Percentiles rank a stretch among this genome's conserved stretches.
phyloP scores from a whole-genome alignment of 2,329 filamentous ascomycete species.

The Lasiodiplodia hormozganensis region DNA sequence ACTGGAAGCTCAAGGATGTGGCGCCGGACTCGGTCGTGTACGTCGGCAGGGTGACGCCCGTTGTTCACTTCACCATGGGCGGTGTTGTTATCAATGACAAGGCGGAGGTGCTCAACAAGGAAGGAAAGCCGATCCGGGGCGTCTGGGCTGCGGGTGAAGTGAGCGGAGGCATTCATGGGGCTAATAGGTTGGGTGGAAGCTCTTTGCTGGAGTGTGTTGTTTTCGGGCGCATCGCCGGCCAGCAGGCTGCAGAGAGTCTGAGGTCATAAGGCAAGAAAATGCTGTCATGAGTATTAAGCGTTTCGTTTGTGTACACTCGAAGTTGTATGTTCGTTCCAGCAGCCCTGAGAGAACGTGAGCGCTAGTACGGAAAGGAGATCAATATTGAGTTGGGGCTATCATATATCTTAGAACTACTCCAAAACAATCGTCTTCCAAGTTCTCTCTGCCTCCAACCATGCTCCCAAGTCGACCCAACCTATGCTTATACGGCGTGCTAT shows the following conservation, averaged over 20 bases:
- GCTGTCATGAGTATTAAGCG: too few species aligned
- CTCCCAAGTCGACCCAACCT: too few species aligned
- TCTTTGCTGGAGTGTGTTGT: conserved; percentile 70
- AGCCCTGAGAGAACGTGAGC: too few species aligned
- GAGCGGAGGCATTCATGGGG: conserved; percentile 69
- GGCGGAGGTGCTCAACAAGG: conserved; percentile 57
- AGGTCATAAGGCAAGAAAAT: too few species aligned
- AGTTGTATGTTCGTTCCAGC: too few species aligned
- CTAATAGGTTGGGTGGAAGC: conserved; percentile 67
- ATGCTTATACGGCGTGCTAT: too few species aligned
- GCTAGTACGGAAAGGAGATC: neutral
- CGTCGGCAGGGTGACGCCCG: conserved; percentile 66
- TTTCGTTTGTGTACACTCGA: too few species aligned
- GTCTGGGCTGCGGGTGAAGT: conserved; percentile 70
- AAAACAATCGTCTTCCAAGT: too few species aligned
- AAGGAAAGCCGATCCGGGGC: conserved; percentile 57
- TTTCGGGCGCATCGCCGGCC: conserved; percentile 66
- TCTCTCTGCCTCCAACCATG: too few species aligned
- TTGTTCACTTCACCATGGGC: conserved; percentile 73
- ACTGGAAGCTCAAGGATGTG: conserved; percentile 60
- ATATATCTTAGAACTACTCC: too few species aligned
- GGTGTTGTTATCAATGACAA: conserved; percentile 64
- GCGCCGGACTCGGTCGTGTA: conserved; percentile 62
- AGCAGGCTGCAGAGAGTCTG: conserved; percentile 28
- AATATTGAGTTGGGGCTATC: too few species aligned